These are phyloP conservation scores for Amanita rimosa DNA, from an alignment of 768 basidiomycete genomes.

Conservation along the genomic window DNA sequence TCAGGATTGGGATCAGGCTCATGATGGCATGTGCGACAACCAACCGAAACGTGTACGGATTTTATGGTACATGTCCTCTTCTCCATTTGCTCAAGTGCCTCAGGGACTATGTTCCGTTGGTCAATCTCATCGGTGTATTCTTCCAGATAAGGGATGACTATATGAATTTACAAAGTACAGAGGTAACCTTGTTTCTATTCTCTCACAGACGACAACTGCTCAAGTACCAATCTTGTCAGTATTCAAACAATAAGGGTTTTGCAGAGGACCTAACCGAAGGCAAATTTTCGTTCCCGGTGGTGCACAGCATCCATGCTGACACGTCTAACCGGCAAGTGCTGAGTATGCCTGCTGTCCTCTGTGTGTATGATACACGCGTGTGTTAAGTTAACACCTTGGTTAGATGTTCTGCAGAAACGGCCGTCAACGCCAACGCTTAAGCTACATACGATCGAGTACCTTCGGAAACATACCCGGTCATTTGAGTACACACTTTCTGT, in stretches of 20 bases:
- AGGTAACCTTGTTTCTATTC: constrained; percentile 33
- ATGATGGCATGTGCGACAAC: constrained; percentile 87
- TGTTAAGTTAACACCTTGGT: not conserved
- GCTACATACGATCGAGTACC: constrained; percentile 66
- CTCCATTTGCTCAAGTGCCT: not conserved
- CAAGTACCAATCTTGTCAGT: constrained; percentile 34
- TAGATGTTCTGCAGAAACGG: constrained; percentile 85
- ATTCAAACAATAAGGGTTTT: constrained; percentile 75
- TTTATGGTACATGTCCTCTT: not conserved
- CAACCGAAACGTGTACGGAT: constrained; percentile 43
- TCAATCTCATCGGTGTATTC: constrained; percentile 89
- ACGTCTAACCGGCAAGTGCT: constrained; percentile 69
- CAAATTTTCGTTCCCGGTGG: constrained; percentile 94
- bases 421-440: constrained; percentile 78
- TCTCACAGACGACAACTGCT: not conserved
- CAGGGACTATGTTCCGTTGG: constrained; percentile 86
- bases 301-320: constrained; percentile 80
- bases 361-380: too few relatives aligned
- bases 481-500: constrained; percentile 82
- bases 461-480: constrained; percentile 64
- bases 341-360: constrained; percentile 39
- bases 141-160: constrained; percentile 98
- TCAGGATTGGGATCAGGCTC: constrained; percentile 85
- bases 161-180: constrained; percentile 84
- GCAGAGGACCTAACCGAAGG: constrained; percentile 94